Evolutionary conservation across 2,329 filamentous ascomycete genomes (phyloP), one percentile per base, ranked within the genome.

Genomic region (Diaporthe eres): DNA sequence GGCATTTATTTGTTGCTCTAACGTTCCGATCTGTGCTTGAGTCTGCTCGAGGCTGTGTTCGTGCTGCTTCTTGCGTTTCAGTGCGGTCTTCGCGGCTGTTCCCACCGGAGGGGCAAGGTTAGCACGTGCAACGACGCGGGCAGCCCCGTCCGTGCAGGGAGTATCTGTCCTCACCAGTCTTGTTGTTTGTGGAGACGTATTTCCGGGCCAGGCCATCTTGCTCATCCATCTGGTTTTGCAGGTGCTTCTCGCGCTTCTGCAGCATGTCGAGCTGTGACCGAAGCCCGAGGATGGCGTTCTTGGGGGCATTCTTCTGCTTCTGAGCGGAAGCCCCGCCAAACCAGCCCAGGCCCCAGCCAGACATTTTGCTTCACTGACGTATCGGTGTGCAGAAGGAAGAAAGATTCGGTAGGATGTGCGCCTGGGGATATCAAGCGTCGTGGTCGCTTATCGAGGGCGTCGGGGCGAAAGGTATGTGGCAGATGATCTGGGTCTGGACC

Each of bases 231-330:
- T 98, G 95, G 78, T 90, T 94, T 85, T 97, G 94, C 77, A 98
- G 86, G 83, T 98, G 95, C 85, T 92, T 94, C 88, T 98, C 96
- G 77, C 96, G 91, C 90, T 99, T 99, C 87, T 97, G 95, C 83
- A 99, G 90, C 96, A 98, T 98, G 81, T 98, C 96, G 60, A 98
- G 90, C 87, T 98, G 96, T 82, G 93, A 91, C 80, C 97, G 92
- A 82, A 99, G 88, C 77, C 91, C 91, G 75, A 99, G 89, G 82
- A 99, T 99, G 80, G 97, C 97, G 88, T 98, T 97, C 90, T 99
- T 99, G 75, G 97, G 95, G 77, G 92, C 94, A 87, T 98, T 95
- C 88, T 97, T 98, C 87, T 93, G 93, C 90, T 95, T 95, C 87
- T 95, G 93, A 80, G 93, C 92, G 81, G 91, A 91, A 79, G 91